Conservation (phyloP, 257 asterid species). For the Nicotiana attenuata region DNA sequence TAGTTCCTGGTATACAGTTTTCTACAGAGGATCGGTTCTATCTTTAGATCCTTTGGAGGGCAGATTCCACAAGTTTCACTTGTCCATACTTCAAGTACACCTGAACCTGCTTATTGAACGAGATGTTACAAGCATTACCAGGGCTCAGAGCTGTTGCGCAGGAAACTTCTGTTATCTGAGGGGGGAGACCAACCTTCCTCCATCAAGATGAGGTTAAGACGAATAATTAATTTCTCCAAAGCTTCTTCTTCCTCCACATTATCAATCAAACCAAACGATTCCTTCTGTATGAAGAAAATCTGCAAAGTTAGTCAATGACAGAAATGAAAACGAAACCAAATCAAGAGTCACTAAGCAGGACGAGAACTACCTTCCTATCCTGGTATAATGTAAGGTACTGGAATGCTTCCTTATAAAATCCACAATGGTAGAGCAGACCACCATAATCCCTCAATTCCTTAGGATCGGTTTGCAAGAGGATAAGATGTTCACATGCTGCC, state of each 20-base stretch:
- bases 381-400: slow-evolving; percentile 50
- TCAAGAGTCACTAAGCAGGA: neutral
- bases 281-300: slow-evolving; percentile 19
- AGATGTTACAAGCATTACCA: slow-evolving; percentile 37
- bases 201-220: slow-evolving; percentile 68
- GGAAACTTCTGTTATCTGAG: slow-evolving; percentile 37
- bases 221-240: slow-evolving; percentile 49
- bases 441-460: slow-evolving; percentile 69
- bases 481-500: slow-evolving; percentile 83
- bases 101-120: neutral
- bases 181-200: slow-evolving; percentile 70
- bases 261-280: slow-evolving; percentile 23
- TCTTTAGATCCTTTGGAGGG: neutral
- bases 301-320: slow-evolving; percentile 9
- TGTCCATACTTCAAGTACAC: neutral
- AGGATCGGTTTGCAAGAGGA: slow-evolving; percentile 54
- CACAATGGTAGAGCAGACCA: slow-evolving; percentile 75
- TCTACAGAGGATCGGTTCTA: neutral
- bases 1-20: neutral
- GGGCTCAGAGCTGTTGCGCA: slow-evolving; percentile 63
- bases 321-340: neutral
- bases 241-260: slow-evolving; percentile 61
- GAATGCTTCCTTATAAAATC: slow-evolving; percentile 62
- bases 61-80: slow-evolving; percentile 6
- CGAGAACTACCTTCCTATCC: slow-evolving; percentile 42